Evolutionary conservation across 352 stramenopile genomes (phyloP).

Genomic region (Pythium pectinolyticum): DNA sequence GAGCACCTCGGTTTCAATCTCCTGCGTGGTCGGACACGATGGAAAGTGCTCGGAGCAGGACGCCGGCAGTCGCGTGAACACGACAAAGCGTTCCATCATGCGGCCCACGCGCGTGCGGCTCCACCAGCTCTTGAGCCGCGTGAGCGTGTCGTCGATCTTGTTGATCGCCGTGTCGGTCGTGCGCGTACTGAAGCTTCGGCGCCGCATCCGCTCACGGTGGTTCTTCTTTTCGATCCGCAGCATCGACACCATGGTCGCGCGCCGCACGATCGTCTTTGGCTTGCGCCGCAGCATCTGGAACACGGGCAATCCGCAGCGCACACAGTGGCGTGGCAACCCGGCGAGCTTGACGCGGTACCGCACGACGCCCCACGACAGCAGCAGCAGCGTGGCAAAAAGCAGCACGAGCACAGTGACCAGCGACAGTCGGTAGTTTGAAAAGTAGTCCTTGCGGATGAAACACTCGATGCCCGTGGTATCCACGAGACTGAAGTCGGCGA

Average conservation of each 20-base stretch:
- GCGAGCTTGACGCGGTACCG: slow-evolving; percentile 59
- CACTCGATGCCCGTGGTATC: slow-evolving; percentile 68
- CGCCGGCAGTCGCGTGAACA: slow-evolving; percentile 40
- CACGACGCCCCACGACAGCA: slow-evolving; percentile 53
- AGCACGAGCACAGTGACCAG: slow-evolving; percentile 44
- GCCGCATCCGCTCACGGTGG: slow-evolving; percentile 11
- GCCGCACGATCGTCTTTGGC: slow-evolving; percentile 33
- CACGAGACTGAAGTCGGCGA: slow-evolving; percentile 69
- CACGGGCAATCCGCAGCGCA: slow-evolving; percentile 56
- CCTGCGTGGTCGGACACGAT: slow-evolving; percentile 53
- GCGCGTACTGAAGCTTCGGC: slow-evolving; percentile 28
- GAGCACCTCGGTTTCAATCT: slow-evolving; percentile 49
- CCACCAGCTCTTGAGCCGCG: slow-evolving; percentile 20
- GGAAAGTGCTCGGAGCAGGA: slow-evolving; percentile 45
- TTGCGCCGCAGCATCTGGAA: slow-evolving; percentile 42
- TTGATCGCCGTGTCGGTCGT: slow-evolving; percentile 29
- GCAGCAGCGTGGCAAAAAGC: slow-evolving; percentile 33
- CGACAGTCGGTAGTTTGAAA: slow-evolving; percentile 54
- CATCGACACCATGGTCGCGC: slow-evolving; percentile 41
- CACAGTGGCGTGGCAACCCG: slow-evolving; percentile 56
- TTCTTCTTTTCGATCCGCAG: slow-evolving; percentile 44
- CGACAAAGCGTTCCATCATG: slow-evolving; percentile 24
- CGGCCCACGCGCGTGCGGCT: slow-evolving; percentile 26
- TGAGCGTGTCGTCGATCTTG: slow-evolving; percentile 13
- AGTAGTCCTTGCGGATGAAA: slow-evolving; percentile 65